Conservation (phyloP, 2,329 filamentous ascomycete species). For the Aspergillus fischeri region DNA sequence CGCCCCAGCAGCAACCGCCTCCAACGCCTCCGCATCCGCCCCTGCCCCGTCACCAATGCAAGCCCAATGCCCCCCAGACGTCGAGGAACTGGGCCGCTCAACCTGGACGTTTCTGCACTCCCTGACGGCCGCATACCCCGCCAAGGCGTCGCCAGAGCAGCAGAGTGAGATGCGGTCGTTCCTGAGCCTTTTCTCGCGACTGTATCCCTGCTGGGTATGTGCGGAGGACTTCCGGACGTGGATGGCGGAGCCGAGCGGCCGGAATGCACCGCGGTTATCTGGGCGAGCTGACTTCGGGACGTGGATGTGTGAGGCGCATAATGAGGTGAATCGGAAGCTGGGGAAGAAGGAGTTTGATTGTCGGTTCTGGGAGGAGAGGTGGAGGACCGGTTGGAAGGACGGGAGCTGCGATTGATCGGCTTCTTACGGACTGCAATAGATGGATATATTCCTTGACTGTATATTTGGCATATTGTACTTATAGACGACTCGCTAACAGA, state of each 20-base stretch:
- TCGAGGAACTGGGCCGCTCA: conserved; percentile 77
- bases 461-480: background rate
- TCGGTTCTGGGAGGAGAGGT: conserved; percentile 83
- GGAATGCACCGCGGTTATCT: conserved; percentile 60
- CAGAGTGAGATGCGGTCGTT: conserved; percentile 76
- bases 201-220: conserved; percentile 96
- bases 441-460: background rate
- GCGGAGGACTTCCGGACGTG: conserved; percentile 86
- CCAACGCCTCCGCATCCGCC: conserved; percentile 24
- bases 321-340: conserved; percentile 62
- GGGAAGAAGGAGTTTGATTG: conserved; percentile 93
- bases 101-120: conserved; percentile 94
- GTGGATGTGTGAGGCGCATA: conserved; percentile 51
- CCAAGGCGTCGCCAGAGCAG: conserved; percentile 60
- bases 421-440: background rate
- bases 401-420: conserved; percentile 55
- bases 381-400: conserved; percentile 80
- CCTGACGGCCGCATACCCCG: conserved; percentile 82
- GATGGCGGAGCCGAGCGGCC: conserved; percentile 56
- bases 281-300: conserved; percentile 46
- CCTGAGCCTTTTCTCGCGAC: conserved; percentile 71
- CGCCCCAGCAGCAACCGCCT: conserved; percentile 20
- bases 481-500: background rate
- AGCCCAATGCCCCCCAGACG: conserved; percentile 80
- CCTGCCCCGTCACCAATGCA: background rate